These are phyloP conservation scores for Cadophora sp. DNA, from an alignment of 2,329 filamentous ascomycete species.

Conservation along the genomic window DNA sequence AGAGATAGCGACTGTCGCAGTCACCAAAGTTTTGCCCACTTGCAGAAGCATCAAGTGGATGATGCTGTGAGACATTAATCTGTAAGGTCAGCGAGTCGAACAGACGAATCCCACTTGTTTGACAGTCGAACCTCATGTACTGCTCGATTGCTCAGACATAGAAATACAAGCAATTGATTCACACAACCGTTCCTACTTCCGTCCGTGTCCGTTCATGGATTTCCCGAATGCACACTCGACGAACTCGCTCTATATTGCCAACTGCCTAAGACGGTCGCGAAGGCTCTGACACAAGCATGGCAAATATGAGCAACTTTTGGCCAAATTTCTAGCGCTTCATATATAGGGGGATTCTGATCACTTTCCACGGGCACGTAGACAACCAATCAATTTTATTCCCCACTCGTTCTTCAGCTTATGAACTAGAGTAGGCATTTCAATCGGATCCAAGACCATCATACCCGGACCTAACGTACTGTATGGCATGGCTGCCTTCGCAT, in stretches of 20 bases:
- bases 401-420: not conserved
- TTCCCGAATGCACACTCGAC: not conserved
- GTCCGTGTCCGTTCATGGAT: not conserved
- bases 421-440: not conserved
- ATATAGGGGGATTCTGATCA: no score
- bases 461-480: not conserved
- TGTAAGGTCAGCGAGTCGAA: not conserved
- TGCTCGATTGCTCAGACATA: not conserved
- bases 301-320: not conserved
- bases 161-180: conserved; percentile 8
- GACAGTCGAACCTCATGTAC: not conserved
- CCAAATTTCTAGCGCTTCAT: not conserved
- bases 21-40: not conserved
- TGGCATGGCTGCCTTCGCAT: no score
- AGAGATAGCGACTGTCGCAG: not conserved
- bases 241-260: not conserved
- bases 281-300: not conserved
- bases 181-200: not conserved
- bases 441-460: not conserved
- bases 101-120: not conserved
- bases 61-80: not conserved
- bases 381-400: not conserved
- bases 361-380: not conserved
- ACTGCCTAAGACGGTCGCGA: not conserved
- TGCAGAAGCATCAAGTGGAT: not conserved